phyloP scores from a whole-genome alignment of 768 basidiomycete genomes.

The Fibroporia radiculosa region DNA sequence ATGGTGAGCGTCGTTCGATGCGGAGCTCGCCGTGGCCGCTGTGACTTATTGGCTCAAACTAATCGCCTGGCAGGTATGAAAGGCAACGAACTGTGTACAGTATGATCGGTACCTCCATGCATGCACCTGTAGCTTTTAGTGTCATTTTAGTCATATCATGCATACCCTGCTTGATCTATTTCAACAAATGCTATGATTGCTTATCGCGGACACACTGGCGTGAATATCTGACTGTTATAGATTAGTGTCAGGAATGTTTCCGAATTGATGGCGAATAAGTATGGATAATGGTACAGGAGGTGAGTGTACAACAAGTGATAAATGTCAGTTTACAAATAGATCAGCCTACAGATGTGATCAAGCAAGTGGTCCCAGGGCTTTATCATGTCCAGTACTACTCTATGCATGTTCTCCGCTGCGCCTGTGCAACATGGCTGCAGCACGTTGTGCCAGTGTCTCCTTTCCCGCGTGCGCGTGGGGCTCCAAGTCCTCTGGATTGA shows the following conservation, averaged over 20 bases:
- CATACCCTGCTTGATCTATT: slow-evolving; percentile 4
- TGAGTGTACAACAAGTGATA: too few species aligned
- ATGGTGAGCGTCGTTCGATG: slow-evolving; percentile 3
- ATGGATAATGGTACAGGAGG: too few species aligned
- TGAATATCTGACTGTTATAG: too few species aligned
- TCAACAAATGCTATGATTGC: background rate
- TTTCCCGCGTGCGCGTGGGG: slow-evolving; percentile 52
- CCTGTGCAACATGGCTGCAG: background rate
- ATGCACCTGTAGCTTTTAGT: slow-evolving; percentile 7
- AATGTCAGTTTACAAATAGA: too few species aligned
- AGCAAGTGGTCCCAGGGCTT: too few species aligned
- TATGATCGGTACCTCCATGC: slow-evolving; percentile 3
- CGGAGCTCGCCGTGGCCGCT: background rate
- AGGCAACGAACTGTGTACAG: slow-evolving; percentile 4
- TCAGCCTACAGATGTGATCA: too few species aligned
- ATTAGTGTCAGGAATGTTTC: too few species aligned
- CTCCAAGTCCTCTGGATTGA: slow-evolving; percentile 52
- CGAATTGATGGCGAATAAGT: too few species aligned
- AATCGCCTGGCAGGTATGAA: slow-evolving; percentile 5
- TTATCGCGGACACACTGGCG: too few species aligned
- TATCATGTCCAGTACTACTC: too few species aligned
- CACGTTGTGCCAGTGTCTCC: slow-evolving; percentile 35
- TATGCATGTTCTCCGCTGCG: too few species aligned
- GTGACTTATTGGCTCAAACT: background rate
- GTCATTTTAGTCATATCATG: slow-evolving; percentile 2